Evolutionary conservation across 1,139 yeast species (phyloP).

Genomic region (Kurtzmaniella quercitrusa): DNA sequence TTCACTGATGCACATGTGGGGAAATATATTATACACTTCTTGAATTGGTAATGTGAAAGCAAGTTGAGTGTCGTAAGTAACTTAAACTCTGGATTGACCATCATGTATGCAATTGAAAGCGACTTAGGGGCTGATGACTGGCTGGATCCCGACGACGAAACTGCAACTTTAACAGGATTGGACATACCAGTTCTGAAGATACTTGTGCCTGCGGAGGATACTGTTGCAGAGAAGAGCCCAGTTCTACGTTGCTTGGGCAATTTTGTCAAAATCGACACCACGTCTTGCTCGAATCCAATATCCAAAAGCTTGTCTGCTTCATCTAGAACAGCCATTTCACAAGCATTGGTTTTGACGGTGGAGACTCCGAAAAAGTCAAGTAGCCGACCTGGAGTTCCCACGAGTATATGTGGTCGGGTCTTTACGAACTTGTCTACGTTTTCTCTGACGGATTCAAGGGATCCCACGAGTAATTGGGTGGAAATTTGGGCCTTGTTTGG

Average conservation of each 20-base stretch:
- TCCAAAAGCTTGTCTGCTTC: slow-evolving; percentile 92
- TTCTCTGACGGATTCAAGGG: slow-evolving; percentile 65
- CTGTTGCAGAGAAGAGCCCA: slow-evolving; percentile 89
- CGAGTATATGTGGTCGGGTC: slow-evolving; percentile 63
- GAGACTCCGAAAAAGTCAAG: slow-evolving; percentile 62
- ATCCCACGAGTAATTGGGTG: slow-evolving; percentile 80
- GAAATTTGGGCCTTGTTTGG: slow-evolving; percentile 25
- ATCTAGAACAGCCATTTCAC: slow-evolving; percentile 78
- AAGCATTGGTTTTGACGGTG: slow-evolving; percentile 48
- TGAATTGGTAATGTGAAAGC: slow-evolving; percentile 51
- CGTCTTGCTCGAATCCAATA: slow-evolving; percentile 67
- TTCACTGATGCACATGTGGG: slow-evolving; percentile 88
- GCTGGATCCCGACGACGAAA: slow-evolving; percentile 37
- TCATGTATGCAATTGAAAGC: slow-evolving; percentile 58
- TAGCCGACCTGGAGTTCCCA: slow-evolving; percentile 93
- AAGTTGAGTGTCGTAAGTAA: slow-evolving; percentile 54
- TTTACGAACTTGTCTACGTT: slow-evolving; percentile 60
- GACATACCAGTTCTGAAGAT: slow-evolving; percentile 79
- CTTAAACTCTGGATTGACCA: slow-evolving; percentile 58
- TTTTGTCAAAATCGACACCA: slow-evolving; percentile 57
- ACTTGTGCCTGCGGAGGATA: slow-evolving; percentile 69
- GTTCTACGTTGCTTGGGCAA: slow-evolving; percentile 91
- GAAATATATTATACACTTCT: slow-evolving; percentile 79
- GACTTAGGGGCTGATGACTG: slow-evolving; percentile 51
- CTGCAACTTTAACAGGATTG: slow-evolving; percentile 83